Evolutionary conservation across 306 rosid genomes (phyloP).

Genomic region (Malus domestica): DNA sequence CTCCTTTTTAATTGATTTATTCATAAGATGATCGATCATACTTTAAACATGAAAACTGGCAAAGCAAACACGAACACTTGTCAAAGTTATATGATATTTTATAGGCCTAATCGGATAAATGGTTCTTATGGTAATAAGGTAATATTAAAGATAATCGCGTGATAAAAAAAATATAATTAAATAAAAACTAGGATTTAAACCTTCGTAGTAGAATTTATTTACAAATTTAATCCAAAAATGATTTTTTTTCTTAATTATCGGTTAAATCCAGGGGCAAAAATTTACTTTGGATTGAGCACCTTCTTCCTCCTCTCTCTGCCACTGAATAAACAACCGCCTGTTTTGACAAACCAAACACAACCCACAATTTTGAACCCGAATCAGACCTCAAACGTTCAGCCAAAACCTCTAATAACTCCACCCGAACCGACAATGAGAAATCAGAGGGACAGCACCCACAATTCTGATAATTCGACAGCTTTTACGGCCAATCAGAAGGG

Average conservation of each 20-base stretch:
- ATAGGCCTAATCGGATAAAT: no score
- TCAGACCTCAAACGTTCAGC: conserved; percentile 21
- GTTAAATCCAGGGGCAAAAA: no score
- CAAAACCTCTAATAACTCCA: background rate
- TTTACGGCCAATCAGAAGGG: conserved; percentile 18
- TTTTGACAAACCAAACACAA: conserved; percentile 16
- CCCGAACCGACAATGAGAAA: conserved; percentile 12
- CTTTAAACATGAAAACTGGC: background rate
- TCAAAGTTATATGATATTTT: no score
- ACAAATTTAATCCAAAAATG: no score
- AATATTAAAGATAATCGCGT: no score
- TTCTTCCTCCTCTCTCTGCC: background rate
- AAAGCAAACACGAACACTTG: background rate
- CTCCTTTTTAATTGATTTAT: background rate
- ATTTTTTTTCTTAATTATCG: no score
- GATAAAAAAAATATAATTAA: no score
- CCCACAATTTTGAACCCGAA: conserved; percentile 20
- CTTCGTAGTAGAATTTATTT: fast-evolving
- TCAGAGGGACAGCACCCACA: background rate
- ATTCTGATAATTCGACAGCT: conserved; percentile 10
- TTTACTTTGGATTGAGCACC: no score
- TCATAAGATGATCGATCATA: background rate
- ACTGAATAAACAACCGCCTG: conserved; percentile 8
- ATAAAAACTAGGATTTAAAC: no score
- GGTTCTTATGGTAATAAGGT: no score